Percentiles rank a stretch among this genome's conserved stretches.
phyloP scores from a whole-genome alignment of 768 basidiomycete genomes.

The Pleurotus cornucopiae region DNA sequence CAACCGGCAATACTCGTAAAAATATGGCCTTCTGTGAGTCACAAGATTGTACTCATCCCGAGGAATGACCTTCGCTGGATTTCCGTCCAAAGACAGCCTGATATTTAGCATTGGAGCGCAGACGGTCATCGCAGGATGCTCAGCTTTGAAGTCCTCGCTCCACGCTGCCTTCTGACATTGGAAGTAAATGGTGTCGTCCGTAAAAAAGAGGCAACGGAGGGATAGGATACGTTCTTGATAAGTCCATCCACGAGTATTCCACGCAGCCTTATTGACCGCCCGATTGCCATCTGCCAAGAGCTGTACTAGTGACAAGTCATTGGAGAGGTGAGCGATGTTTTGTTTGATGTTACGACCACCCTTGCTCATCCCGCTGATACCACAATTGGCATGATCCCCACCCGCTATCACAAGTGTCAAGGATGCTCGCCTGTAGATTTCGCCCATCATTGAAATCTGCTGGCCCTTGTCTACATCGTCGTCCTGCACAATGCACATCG shows the following conservation, averaged over 20 bases:
- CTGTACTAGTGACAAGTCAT: background rate
- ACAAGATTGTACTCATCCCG: background rate
- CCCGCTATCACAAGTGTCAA: background rate
- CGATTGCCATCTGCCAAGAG: background rate
- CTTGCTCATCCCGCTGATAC: background rate
- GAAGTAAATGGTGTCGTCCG: background rate
- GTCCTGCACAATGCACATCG: slow-evolving; percentile 1
- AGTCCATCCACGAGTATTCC: background rate
- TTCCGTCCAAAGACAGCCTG: background rate
- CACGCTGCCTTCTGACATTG: background rate
- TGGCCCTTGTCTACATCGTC: background rate
- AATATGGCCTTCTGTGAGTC: background rate
- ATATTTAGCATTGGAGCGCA: background rate
- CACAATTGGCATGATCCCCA: background rate
- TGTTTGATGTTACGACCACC: background rate
- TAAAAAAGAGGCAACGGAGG: background rate
- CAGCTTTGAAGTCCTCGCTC: background rate
- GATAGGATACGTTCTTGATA: background rate
- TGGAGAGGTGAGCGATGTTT: background rate
- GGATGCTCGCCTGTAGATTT: background rate
- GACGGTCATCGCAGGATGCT: background rate
- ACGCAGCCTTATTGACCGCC: background rate
- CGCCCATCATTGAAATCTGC: background rate
- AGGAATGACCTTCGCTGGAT: background rate
- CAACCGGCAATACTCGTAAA: background rate